Evolutionary conservation across 2,329 filamentous ascomycete species (phyloP).

Genomic region (Nemania abortiva): DNA sequence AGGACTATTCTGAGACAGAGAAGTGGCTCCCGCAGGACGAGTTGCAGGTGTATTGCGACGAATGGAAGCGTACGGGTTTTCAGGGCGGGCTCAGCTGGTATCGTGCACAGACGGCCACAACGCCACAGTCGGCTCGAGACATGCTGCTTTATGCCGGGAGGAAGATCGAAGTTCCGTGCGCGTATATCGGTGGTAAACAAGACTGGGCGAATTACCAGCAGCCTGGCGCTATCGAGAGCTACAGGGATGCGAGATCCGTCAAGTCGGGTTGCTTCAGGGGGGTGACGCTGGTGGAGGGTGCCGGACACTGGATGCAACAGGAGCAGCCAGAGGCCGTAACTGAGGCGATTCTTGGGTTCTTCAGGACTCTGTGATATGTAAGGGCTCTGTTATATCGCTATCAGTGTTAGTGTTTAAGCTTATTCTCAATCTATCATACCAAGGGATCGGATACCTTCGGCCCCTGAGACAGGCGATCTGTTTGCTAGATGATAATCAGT

Average conservation of each 20-base stretch:
- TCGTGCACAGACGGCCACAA: slow-evolving; percentile 66
- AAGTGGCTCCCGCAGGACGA: slow-evolving; percentile 70
- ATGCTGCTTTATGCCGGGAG: slow-evolving; percentile 69
- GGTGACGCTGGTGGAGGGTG: slow-evolving; percentile 65
- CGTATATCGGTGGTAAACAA: slow-evolving; percentile 70
- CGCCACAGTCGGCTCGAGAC: slow-evolving; percentile 59
- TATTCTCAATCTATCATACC: neutral
- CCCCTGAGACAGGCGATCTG: too few relatives aligned
- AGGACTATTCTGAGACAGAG: slow-evolving; percentile 59
- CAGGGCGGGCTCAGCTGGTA: slow-evolving; percentile 78
- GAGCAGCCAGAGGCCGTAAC: slow-evolving; percentile 68
- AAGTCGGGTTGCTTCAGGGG: slow-evolving; percentile 62
- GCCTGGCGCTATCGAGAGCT: slow-evolving; percentile 70
- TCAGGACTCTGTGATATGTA: slow-evolving; percentile 40
- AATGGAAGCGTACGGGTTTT: slow-evolving; percentile 73
- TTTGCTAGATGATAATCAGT: too few relatives aligned
- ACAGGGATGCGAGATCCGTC: slow-evolving; percentile 63
- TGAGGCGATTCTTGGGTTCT: slow-evolving; percentile 44
- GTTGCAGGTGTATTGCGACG: slow-evolving; percentile 69
- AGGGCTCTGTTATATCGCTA: neutral
- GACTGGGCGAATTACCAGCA: slow-evolving; percentile 79
- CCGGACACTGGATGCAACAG: slow-evolving; percentile 79
- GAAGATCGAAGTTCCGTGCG: slow-evolving; percentile 70
- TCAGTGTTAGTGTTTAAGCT: too few relatives aligned
- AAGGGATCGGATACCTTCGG: too few relatives aligned